Percentiles rank a stretch among this genome's conserved stretches.
Evolutionary conservation across 1,284 basidiomycete genomes (phyloP).

Genomic region (Irpex sp.): DNA sequence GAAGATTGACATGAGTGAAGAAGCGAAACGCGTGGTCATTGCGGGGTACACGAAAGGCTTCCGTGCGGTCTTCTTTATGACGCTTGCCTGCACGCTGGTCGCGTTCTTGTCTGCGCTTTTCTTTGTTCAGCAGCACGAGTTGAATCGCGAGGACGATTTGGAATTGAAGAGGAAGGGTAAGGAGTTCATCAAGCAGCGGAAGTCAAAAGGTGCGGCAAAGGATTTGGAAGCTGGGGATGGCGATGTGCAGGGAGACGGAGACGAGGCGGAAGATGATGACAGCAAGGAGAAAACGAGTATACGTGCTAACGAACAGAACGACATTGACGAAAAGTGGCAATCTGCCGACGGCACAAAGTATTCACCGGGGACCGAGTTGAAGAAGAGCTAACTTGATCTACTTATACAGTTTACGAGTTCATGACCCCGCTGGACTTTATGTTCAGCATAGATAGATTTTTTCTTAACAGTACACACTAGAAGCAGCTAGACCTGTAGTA

Average conservation of each 20-base stretch:
- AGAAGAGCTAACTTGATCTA: background rate
- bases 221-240: conserved; percentile 6
- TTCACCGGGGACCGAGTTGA: background rate
- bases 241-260: background rate
- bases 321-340: background rate
- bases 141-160: conserved; percentile 16
- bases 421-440: too few species aligned
- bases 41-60: conserved; percentile 16
- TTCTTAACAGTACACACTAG: too few species aligned
- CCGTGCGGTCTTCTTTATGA: conserved; percentile 16
- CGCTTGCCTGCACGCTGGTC: conserved; percentile 9
- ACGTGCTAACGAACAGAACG: background rate
- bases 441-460: too few species aligned
- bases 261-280: background rate
- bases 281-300: background rate
- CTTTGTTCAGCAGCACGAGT: conserved; percentile 16
- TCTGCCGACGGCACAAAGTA: background rate
- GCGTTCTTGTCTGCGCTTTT: conserved; percentile 14
- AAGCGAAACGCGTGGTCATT: conserved; percentile 12
- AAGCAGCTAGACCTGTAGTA: too few species aligned
- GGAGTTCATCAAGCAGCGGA: conserved; percentile 10
- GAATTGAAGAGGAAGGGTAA: conserved; percentile 14
- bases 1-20: conserved; percentile 1
- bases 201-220: conserved; percentile 7
- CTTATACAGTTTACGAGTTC: too few species aligned